Base-by-base conservation (phyloP, 345 rosid species). In the Trapa bicornis region DNA sequence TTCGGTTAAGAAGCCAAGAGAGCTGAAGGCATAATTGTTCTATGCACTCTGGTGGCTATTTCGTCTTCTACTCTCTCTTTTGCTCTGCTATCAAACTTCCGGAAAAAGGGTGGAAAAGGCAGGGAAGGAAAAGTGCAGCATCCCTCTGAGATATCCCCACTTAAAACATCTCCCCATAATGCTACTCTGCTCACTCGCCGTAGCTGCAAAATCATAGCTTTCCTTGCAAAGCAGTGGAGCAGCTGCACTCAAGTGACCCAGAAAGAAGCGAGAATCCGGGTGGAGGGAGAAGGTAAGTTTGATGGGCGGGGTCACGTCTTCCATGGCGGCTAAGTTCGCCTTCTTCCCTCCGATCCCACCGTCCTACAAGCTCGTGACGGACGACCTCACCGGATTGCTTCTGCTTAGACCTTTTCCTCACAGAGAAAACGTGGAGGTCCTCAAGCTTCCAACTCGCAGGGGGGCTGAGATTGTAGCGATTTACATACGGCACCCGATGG, bases 261-360 rank as follows among this genome's bases (percentile, higher is more conserved):
- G 42, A 65, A 54, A 9, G 6, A 13, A 33, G 14, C 63, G 35
- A 57, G 37, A 32, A 58, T 22, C 29, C 29, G 29, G 29, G 29
- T 22, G 29, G 29, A 22, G 29, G 16, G 35, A 35, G 38, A 38
- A 15, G 15, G 38, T 14, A 9, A 54, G 60, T 32, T 58, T 58
- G 79, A 89, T 94, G 99, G 97, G 97, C 70, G 97, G 96, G 66
- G 91, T 91, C 54, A 86, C 99, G 52, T 94, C 97, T 38, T 91
- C 97, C 39, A 87, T 94, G 86, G 99, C 99, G 74, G 96, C 97
- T 50, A 94, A 89, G 82, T 87, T 94, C 62, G 99, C 99, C 63
- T 94, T 94, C 78, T 94, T 91, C 58, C 97, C 97, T 12, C 99
- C 97, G 71, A 91, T 80, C 79, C 99, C 99, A 65, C 86, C 97